Base-by-base conservation (phyloP, 768 basidiomycete species). In the Trametes coccinea region DNA sequence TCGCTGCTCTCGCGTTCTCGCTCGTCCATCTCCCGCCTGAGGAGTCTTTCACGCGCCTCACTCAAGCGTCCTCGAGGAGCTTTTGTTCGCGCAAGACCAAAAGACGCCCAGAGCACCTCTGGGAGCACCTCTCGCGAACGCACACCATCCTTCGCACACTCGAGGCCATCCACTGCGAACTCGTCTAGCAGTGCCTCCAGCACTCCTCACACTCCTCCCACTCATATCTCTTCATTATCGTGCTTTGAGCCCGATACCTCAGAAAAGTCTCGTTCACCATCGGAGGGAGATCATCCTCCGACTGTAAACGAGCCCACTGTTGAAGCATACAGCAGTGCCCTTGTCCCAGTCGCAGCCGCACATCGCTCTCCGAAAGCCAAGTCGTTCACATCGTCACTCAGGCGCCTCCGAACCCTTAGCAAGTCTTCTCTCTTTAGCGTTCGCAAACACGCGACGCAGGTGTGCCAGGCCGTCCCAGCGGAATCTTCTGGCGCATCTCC, bases 241-340 rank as follows among this genome's bases (percentile, higher is more conserved):
- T 66, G 61, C 60, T 66, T 67, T 66, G 73, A 75, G 51, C 64
- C 58, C 64, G 73, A 76, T 34, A 67, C 74, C 1, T 74, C 72
- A 54, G 59, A 70, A 11, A 60, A 62, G 50, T 52, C 46, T 14
- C 65, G 69, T 14, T 52, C 66, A 33, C 27, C 53, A 17, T 46
- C 51, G n/a, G 62, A 59, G 53, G 49, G 34, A 31, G 62, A 57
- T 16, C 30, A 53, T 40, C 61, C 46, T 22, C 22, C 22, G 22
- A 22, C 22, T 22, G 22, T 22, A 10, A 45, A 55, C 29, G 44
- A 62, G 43, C 65, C 56, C 3, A 52, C 61, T 2, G 61, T 56
- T 22, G 63, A 58, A 43, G 29, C 57, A 29, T 40, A 60, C 41
- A 53, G 39, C 39, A 31, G 30, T 50, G 14, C 51, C n/a, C 51